phyloP scores from a whole-genome alignment of 768 basidiomycete species.

The Suillus placidus region DNA sequence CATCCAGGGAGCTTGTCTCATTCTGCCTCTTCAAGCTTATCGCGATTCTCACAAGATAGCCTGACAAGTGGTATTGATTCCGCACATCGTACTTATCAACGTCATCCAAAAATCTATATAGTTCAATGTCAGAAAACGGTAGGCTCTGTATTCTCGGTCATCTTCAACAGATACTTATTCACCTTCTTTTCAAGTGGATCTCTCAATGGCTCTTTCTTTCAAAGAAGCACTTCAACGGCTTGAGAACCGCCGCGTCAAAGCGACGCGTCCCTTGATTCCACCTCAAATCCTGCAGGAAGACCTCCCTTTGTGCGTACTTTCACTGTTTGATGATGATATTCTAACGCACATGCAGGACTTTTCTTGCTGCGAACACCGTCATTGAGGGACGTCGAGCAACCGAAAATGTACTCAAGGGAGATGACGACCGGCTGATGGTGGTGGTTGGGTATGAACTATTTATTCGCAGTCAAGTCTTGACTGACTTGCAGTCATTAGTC shows the following conservation, averaged over 20 bases:
- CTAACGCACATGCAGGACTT: conserved; percentile 50
- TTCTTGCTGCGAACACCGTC: conserved; percentile 85
- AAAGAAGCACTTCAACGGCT: conserved; percentile 78
- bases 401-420: conserved; percentile 79
- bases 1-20: conserved; percentile 11
- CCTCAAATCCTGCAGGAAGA: conserved; percentile 96
- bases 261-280: conserved; percentile 86
- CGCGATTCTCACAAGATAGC: conserved; percentile 15
- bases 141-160: conserved; percentile 12
- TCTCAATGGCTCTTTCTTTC: conserved; percentile 72
- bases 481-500: conserved; percentile 45
- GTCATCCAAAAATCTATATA: conserved; percentile 21
- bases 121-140: conserved; percentile 20
- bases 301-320: conserved; percentile 67
- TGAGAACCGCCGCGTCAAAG: conserved; percentile 86
- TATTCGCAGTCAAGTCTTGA: conserved; percentile 4
- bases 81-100: neutral
- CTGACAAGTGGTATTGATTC: conserved; percentile 16
- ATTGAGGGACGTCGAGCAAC: conserved; percentile 79
- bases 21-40: conserved; percentile 1
- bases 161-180: conserved; percentile 24
- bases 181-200: conserved; percentile 36
- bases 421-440: conserved; percentile 91
- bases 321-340: conserved; percentile 7
- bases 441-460: conserved; percentile 71